phyloP scores from a whole-genome alignment of 805 yeast species.

The Saccharomyces eubayanus region DNA sequence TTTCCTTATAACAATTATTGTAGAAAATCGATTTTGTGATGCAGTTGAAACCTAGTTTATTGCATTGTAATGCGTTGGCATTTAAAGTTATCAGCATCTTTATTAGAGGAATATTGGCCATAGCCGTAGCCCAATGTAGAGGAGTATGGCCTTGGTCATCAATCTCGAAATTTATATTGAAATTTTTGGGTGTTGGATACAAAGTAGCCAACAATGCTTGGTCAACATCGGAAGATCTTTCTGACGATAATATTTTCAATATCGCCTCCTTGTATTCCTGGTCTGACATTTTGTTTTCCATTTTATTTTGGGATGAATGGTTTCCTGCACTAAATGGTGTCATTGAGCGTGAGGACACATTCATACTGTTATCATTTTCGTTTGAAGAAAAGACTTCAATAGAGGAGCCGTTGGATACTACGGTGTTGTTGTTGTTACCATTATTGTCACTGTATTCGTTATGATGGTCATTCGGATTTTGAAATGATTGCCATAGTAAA shows the following conservation, averaged over 20 bases:
- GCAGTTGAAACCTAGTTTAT: conserved; percentile 57
- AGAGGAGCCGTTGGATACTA: conserved; percentile 16
- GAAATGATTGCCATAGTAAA: not conserved
- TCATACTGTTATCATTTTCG: conserved; percentile 8
- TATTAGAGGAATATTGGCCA: conserved; percentile 58
- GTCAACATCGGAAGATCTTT: conserved; percentile 24
- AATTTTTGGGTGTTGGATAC: conserved; percentile 50
- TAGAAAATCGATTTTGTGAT: conserved; percentile 61
- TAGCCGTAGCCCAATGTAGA: conserved; percentile 78
- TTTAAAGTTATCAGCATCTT: conserved; percentile 48
- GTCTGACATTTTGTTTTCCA: conserved; percentile 4
- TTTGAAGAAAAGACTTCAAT: conserved; percentile 19
- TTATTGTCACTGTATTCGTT: conserved; percentile 29
- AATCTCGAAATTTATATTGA: conserved; percentile 57
- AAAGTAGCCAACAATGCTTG: conserved; percentile 32
- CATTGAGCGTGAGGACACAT: conserved; percentile 17
- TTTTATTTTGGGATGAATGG: not conserved
- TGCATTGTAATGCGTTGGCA: conserved; percentile 49
- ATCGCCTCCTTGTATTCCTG: conserved; percentile 26
- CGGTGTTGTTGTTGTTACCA: conserved; percentile 8
- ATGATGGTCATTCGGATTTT: not conserved
- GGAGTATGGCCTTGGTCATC: conserved; percentile 79
- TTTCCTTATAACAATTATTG: conserved; percentile 61
- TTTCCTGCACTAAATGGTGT: conserved; percentile 6
- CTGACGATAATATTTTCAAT: conserved; percentile 27